Evolutionary conservation across 305 asterid genomes (phyloP), one percentile per base, ranked within the genome.

Genomic region (Fraxinus paxiana): DNA sequence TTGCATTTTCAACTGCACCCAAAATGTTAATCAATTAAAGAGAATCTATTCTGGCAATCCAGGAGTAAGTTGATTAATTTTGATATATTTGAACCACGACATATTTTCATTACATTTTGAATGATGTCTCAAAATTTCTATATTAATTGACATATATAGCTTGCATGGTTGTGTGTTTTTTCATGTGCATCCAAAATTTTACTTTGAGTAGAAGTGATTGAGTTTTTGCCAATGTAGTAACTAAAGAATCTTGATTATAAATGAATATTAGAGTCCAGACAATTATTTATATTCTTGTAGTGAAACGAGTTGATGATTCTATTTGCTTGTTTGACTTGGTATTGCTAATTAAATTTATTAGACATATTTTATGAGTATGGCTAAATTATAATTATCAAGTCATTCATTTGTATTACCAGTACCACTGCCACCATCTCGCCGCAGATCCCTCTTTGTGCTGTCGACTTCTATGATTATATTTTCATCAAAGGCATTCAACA

Each of bases 401-500:
- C 8, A n/a, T 67, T 67, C 73, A 51, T 28, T 24, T 15, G 77
- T 82, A 48, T 43, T 87, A 89, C 82, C 97, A 94, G 99, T 95
- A 79, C 81, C 84, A 15, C 86, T 94, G 78, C 97, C 94, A 61
- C 94, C 96, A 73, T 91, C 99, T 76, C 94, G 98, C 22, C 90
- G 97, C 65, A 91, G 99, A 88, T 96, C 99, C 81, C 97, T 96
- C 61, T 96, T 89, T 88, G 89, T 93, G 31, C 83, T 96, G 87
- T 94, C 99, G 18, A 90, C 94, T 76, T 88, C 90, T 13, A 96
- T 96, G 99, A 90, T 96, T 65, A 89, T 96, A 77, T 94, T 94
- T 85, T 87, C 96, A 65, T 88, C 97, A 1, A 92, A 92, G 87
- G 97, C 97, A 78, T 93, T 87, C 87, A 85, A 85, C 84, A 91